Evolutionary conservation across 129 eudicot genomes (phyloP).

Genomic region (Artemisia annua): DNA sequence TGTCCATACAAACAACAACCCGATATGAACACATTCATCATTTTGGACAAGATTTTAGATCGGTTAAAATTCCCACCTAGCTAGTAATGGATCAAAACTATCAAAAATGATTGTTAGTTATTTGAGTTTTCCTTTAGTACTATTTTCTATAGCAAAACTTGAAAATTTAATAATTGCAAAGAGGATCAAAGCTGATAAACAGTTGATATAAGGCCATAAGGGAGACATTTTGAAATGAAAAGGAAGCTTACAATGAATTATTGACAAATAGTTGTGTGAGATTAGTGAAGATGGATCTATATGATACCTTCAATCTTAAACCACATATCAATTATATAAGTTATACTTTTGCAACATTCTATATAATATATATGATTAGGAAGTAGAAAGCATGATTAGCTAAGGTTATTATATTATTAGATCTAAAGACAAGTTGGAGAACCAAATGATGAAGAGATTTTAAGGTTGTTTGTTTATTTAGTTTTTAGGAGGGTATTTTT

Average conservation of each 20-base stretch:
- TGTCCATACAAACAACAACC: too few relatives aligned
- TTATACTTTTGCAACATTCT: background rate
- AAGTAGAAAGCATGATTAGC: slow-evolving; percentile 28
- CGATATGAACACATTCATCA: too few relatives aligned
- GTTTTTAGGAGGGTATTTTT: slow-evolving; percentile 17
- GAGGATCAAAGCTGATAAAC: too few relatives aligned
- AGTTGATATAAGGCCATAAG: too few relatives aligned
- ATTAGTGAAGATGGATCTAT: background rate
- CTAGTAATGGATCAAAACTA: too few relatives aligned
- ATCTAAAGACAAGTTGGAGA: slow-evolving; percentile 34
- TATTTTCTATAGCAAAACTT: background rate
- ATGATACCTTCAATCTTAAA: background rate
- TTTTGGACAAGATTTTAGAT: too few relatives aligned
- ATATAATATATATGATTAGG: slow-evolving; percentile 14
- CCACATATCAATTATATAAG: background rate
- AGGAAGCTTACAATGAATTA: background rate
- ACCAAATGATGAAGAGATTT: slow-evolving; percentile 48
- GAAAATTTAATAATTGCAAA: background rate
- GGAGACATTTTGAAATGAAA: slow-evolving; percentile 4
- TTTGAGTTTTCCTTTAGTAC: background rate
- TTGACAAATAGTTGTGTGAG: background rate
- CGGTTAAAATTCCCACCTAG: too few relatives aligned
- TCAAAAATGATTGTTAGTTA: background rate
- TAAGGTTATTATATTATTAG: slow-evolving; percentile 28
- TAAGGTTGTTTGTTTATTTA: slow-evolving; percentile 30